Conservation (phyloP, 345 rosid genomes). For the Eucalyptus tenuipes region DNA sequence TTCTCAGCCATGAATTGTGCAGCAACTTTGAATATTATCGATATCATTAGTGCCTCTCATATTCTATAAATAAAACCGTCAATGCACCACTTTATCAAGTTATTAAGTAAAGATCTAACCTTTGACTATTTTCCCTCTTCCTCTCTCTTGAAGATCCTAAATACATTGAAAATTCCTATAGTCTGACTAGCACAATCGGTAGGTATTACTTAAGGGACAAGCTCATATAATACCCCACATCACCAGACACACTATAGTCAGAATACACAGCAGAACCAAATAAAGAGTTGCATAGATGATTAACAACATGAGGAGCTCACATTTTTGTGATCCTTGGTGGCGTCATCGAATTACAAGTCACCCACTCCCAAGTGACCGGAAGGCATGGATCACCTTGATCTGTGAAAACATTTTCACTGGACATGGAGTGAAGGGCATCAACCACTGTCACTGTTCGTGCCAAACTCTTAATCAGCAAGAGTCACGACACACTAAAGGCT, state of each 20-base stretch:
- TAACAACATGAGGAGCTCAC: constrained; percentile 24
- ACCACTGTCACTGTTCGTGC: constrained; percentile 47
- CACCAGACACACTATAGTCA: background rate
- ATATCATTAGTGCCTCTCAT: background rate
- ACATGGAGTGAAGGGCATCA: constrained; percentile 35
- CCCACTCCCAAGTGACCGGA: constrained; percentile 77
- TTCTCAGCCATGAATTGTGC: background rate
- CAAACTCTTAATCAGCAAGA: background rate
- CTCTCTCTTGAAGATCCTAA: background rate
- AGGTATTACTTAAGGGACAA: background rate
- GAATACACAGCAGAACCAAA: background rate
- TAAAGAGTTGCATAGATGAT: background rate
- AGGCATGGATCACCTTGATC: constrained; percentile 89
- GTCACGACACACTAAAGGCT: background rate
- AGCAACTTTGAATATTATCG: background rate
- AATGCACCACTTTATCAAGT: background rate
- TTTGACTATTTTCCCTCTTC: background rate
- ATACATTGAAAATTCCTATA: background rate
- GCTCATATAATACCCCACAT: background rate
- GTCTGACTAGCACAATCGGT: background rate
- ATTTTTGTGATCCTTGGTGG: constrained; percentile 88
- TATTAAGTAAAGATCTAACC: background rate
- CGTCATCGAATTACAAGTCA: constrained; percentile 49
- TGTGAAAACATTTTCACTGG: constrained; percentile 37
- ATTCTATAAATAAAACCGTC: background rate